phyloP scores from a whole-genome alignment of 1,284 basidiomycete genomes.

The Leccinum fuscescens region DNA sequence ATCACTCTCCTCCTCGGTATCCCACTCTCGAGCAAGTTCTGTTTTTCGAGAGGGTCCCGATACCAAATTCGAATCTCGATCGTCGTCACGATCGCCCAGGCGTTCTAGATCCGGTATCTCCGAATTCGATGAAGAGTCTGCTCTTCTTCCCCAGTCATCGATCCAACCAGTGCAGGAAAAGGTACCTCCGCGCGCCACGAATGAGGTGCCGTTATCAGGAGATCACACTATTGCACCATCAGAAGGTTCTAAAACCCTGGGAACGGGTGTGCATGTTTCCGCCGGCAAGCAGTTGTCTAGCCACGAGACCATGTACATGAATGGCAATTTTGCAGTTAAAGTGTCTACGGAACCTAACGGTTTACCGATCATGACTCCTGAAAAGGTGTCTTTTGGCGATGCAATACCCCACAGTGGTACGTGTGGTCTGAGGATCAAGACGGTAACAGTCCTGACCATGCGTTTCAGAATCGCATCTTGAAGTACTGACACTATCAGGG shows the following conservation, averaged over 20 bases:
- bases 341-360: constrained; percentile 8
- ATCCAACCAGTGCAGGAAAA: constrained; percentile 28
- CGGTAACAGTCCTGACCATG: constrained; percentile 13
- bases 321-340: constrained; percentile 13
- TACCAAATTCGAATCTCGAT: constrained; percentile 35
- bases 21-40: constrained; percentile 28
- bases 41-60: constrained; percentile 23
- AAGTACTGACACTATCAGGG: constrained; percentile 12
- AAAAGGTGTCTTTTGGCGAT: constrained; percentile 7
- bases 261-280: constrained; percentile 15
- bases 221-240: constrained; percentile 11
- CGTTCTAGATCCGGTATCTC: constrained; percentile 35
- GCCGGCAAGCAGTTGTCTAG: constrained; percentile 13
- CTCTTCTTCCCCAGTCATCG: constrained; percentile 17
- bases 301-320: constrained; percentile 25
- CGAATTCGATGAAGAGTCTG: constrained; percentile 22
- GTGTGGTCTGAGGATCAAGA: neutral
- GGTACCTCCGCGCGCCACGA: constrained; percentile 11
- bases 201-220: constrained; percentile 10
- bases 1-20: constrained; percentile 16
- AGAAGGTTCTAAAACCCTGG: constrained; percentile 23
- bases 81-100: constrained; percentile 40
- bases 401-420: constrained; percentile 18
- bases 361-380: constrained; percentile 7
- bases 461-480: constrained; percentile 16